Conservation (phyloP, 805 yeast genomes). For the Wickerhamiella galacta region DNA sequence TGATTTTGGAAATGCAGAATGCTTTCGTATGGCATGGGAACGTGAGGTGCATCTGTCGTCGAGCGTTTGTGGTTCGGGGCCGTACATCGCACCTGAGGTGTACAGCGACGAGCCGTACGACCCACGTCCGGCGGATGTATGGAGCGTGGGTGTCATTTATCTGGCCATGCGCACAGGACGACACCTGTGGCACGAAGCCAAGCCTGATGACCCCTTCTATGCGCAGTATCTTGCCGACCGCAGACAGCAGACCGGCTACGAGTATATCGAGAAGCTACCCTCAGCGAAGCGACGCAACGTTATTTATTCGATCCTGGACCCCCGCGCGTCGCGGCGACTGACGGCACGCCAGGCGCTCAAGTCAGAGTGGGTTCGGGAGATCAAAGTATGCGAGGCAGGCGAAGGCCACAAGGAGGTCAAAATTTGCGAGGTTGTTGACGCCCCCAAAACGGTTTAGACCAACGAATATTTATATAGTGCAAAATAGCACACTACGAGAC, state of each 20-base stretch:
- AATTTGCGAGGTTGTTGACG: no score
- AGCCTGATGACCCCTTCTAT: conserved; percentile 61
- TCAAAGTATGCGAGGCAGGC: conserved; percentile 60
- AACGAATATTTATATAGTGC: no score
- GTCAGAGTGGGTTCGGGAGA: conserved; percentile 90
- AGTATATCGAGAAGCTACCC: conserved; percentile 72
- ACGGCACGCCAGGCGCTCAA: conserved; percentile 74
- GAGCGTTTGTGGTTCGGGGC: conserved; percentile 72
- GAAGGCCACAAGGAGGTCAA: conserved; percentile 16
- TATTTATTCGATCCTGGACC: conserved; percentile 80
- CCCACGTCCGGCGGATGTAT: conserved; percentile 63
- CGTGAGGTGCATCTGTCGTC: conserved; percentile 41
- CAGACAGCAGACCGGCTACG: conserved; percentile 70
- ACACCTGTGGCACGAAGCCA: conserved; percentile 76
- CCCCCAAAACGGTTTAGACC: no score
- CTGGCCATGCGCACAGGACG: conserved; percentile 77
- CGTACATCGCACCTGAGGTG: conserved; percentile 88
- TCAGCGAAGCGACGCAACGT: conserved; percentile 84
- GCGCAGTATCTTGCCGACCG: conserved; percentile 56
- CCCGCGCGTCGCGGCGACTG: conserved; percentile 69
- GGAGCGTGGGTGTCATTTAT: conserved; percentile 73
- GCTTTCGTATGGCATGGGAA: conserved; percentile 81
- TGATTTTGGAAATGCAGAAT: conserved; percentile 84
- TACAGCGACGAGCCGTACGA: conserved; percentile 40
- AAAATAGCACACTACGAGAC: no score